Base-by-base conservation (phyloP, 352 stramenopile species). In the Pythium phragmiticola region DNA sequence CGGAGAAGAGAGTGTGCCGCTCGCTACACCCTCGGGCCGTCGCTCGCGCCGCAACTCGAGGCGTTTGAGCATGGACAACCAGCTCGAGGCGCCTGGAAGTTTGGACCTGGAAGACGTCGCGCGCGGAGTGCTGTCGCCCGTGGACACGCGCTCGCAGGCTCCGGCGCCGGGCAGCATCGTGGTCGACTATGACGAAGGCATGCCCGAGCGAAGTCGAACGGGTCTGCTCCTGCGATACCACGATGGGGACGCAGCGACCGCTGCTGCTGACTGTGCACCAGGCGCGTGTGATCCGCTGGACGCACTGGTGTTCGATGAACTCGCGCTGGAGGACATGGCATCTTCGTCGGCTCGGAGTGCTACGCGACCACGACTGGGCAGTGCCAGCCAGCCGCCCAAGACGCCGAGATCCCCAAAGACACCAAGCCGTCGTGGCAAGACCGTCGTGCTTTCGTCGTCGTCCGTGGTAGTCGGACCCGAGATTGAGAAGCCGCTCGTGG, bases 141-240 rank as follows among this genome's bases (percentile, higher is more conserved):
- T 55, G 36, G 54, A 63, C 28, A 41, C 42, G 26, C 28, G 28
- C 41, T 55, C 46, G 14, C 34, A 37, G 7, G 28, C 54, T 17
- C 33, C 26, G 23, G 55, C 63, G 41, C 59, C 70, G 19, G 70
- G 76, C 51, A 74, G 72, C 53, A 80, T 89, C 52, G 70, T 83
- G n/a, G 80, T 89, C 26, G 80, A 87, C 50, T 89, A 89, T 34
- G 80, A 89, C 42, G 69, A 76, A 51, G 64, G 48, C 49, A 61
- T 64, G 48, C 63, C 63, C 49, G 63, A 60, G 30, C 55, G 63
- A 0, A 69, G 63, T 21, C 60, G 62, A 26, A 46, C 21, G 37
- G 66, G 26, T 19, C 48, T 61, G 49, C 43, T 57, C 21, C 43
- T 49, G 39, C 43, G 49, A 36, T 63, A 73, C 28, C 66, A 53